These are phyloP conservation scores for Debaryomyces hansenii DNA, from an alignment of 805 yeast species.

Conservation along the genomic window DNA sequence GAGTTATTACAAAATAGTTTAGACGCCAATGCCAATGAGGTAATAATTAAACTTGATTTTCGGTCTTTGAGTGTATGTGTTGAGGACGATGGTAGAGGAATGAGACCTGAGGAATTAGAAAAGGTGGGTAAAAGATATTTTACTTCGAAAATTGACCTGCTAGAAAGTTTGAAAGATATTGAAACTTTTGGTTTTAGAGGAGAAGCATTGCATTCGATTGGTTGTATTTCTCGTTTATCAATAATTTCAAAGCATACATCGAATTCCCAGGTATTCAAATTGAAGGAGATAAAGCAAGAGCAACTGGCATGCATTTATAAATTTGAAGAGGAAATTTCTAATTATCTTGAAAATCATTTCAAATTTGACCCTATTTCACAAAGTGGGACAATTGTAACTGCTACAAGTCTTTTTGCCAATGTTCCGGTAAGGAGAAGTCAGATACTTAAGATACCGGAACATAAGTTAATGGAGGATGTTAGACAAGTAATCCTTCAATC, in stretches of 20 bases:
- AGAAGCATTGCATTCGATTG: constrained; percentile 60
- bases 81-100: constrained; percentile 74
- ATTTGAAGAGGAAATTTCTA: neutral
- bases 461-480: constrained; percentile 24
- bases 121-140: constrained; percentile 46
- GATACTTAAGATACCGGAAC: constrained; percentile 16
- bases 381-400: constrained; percentile 40
- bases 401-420: constrained; percentile 40
- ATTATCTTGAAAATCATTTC: constrained; percentile 1
- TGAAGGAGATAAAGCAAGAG: neutral
- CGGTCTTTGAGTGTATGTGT: constrained; percentile 39
- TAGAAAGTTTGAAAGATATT: constrained; percentile 37
- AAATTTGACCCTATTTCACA: constrained; percentile 2
- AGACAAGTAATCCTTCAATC: constrained; percentile 27
- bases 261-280: constrained; percentile 1
- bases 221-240: constrained; percentile 45
- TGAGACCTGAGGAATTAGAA: constrained; percentile 47
- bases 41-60: constrained; percentile 36
- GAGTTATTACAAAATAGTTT: constrained; percentile 57
- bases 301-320: neutral
- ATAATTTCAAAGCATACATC: constrained; percentile 43
- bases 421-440: constrained; percentile 44
- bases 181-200: constrained; percentile 71
- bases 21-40: constrained; percentile 49
- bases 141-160: constrained; percentile 53